These are phyloP conservation scores for Lachancea sp. DNA, from an alignment of 805 yeast species.

Conservation along the genomic window DNA sequence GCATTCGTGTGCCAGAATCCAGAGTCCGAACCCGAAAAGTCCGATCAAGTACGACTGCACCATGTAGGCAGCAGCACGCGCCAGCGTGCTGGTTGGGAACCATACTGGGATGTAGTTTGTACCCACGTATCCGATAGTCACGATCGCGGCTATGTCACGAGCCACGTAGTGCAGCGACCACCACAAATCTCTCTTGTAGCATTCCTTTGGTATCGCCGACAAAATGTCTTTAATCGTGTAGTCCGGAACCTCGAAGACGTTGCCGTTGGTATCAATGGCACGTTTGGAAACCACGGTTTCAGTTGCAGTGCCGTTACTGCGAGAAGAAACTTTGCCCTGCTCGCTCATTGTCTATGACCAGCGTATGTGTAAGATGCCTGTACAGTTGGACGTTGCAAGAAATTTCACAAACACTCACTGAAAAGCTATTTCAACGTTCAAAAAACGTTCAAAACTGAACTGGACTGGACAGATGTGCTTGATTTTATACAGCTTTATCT, in stretches of 20 bases:
- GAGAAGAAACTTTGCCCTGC: not conserved
- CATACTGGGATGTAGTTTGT: slow-evolving; percentile 9
- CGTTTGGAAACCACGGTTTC: slow-evolving; percentile 12
- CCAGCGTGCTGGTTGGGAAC: slow-evolving; percentile 13
- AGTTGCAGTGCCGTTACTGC: slow-evolving; percentile 6
- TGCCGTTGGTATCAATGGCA: slow-evolving; percentile 56
- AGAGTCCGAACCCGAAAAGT: slow-evolving; percentile 65
- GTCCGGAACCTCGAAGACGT: slow-evolving; percentile 67
- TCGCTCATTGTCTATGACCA: not conserved
- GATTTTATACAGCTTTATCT: too few species aligned
- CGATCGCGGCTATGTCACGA: slow-evolving; percentile 53
- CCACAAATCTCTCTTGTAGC: slow-evolving; percentile 57
- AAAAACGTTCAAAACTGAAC: too few species aligned
- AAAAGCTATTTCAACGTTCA: too few species aligned
- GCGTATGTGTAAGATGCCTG: too few species aligned
- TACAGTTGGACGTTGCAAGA: too few species aligned
- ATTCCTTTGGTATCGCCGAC: slow-evolving; percentile 63
- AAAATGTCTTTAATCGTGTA: slow-evolving; percentile 70
- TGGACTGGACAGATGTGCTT: too few species aligned
- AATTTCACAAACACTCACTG: not conserved
- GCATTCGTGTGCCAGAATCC: slow-evolving; percentile 90
- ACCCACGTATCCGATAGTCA: slow-evolving; percentile 46
- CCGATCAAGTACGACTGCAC: slow-evolving; percentile 51
- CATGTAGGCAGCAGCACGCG: slow-evolving; percentile 55
- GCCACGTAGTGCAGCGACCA: slow-evolving; percentile 58